These are phyloP conservation scores for Solanum boliviense DNA, from an alignment of 257 asterid genomes.

Conservation along the genomic window DNA sequence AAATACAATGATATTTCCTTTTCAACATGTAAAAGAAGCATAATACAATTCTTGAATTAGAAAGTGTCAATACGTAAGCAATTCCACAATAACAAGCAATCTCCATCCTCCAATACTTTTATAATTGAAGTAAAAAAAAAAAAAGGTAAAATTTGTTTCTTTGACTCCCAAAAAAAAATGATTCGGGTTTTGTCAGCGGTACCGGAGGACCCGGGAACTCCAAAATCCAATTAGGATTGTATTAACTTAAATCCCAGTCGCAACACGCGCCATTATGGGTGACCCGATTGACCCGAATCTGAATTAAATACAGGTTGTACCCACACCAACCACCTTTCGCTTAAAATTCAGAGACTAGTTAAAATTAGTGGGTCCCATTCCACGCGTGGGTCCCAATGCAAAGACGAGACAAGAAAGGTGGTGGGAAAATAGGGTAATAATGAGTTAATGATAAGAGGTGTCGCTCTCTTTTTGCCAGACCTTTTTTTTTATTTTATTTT, in stretches of 20 bases:
- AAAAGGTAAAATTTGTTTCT: neutral
- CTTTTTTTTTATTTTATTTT: neutral
- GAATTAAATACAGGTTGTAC: slow-evolving; percentile 11
- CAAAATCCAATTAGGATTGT: slow-evolving; percentile 5
- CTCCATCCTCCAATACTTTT: neutral
- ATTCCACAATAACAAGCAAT: neutral
- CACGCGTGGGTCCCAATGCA: neutral
- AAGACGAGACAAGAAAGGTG: neutral
- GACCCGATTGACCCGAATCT: neutral
- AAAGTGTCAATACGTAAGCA: neutral
- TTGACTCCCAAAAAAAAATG: neutral
- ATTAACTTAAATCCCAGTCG: neutral
- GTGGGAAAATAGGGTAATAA: slow-evolving; percentile 19
- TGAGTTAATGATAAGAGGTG: slow-evolving; percentile 42
- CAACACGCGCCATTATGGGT: neutral
- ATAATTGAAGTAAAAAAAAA: neutral
- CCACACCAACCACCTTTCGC: slow-evolving; percentile 13
- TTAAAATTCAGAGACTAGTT: slow-evolving; percentile 7
- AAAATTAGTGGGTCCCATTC: slow-evolving; percentile 1
- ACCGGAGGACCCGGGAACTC: slow-evolving; percentile 52
- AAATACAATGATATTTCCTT: neutral
- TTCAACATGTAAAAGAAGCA: neutral
- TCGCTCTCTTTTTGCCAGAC: neutral
- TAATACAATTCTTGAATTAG: neutral
- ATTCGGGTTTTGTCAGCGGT: slow-evolving; percentile 38